Evolutionary conservation across 2,329 filamentous ascomycete species (phyloP), one percentile per base, ranked within the genome.

Genomic region (Cladosporium halotolerans): DNA sequence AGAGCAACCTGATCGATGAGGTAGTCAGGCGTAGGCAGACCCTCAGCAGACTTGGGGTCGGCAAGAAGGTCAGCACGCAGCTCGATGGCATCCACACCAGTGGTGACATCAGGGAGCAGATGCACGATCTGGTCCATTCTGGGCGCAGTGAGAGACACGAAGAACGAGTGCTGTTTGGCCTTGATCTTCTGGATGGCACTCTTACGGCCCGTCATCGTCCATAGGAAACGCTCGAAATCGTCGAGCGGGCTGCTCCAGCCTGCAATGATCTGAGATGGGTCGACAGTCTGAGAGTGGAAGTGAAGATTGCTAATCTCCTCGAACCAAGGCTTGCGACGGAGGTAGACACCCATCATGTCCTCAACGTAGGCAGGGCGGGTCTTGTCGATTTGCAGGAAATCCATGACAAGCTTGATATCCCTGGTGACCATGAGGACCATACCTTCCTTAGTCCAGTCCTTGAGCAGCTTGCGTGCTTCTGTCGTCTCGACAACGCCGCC

Each of bases 41-140:
- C 80, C 44, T 74, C 73, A 16, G 75, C 67, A 10, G 74, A 74
- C 3, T 82, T 77, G 4, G 84, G 81, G 64, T 96, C 87, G 57
- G 86, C 79, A 13, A 99, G 79, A 40, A 99, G 75, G 71, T 99
- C 93, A 3, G 96, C 88, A n/a, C 93, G 83, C 48, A 99, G 73
- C 70, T 99, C 93, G 9, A 97, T 89, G 3, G 92, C 93, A 72
- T 99, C 92, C 7, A 88, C 87, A 4, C 93, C 93, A 39, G 95
- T 83, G 10, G 86, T 83, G 41, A 90, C 85, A 48, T 82, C 76
- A 1, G 85, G 83, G 42, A 99, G 76, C 28, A 85, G 73, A 16
- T 83, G 76, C 8, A 82, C 68, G 31, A 84, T 81, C 16, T 80
- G 73, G 9, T 79, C 74, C 13, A 97, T 74, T 60, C 88, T 81